Evolutionary conservation across 306 rosid genomes (phyloP).

Genomic region (Alnus glutinosa): DNA sequence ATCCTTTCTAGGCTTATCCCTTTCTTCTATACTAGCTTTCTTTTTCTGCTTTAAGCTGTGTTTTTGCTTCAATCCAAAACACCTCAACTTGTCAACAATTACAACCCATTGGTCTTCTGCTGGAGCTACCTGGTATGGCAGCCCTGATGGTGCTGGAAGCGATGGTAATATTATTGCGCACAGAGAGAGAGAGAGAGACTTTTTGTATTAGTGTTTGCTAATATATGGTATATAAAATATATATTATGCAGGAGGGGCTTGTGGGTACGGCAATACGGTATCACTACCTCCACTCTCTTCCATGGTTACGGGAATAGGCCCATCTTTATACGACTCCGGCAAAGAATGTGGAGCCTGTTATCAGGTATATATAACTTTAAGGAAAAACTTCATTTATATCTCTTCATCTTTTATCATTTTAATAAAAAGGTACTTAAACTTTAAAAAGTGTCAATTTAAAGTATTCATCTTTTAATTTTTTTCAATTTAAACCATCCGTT

Average conservation of each 20-base stretch:
- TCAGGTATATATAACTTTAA: conserved; percentile 17
- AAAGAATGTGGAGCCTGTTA: conserved; percentile 51
- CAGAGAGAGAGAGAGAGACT: not conserved
- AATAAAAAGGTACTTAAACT: too few relatives aligned
- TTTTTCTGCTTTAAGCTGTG: conserved; percentile 30
- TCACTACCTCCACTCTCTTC: conserved; percentile 46
- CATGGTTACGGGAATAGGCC: conserved; percentile 41
- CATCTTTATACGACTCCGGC: conserved; percentile 42
- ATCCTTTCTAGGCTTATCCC: not conserved
- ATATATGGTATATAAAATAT: not conserved
- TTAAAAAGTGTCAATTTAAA: too few relatives aligned
- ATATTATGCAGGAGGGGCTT: conserved; percentile 34
- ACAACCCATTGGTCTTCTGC: conserved; percentile 37
- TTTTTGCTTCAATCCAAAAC: conserved; percentile 23
- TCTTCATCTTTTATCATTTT: too few relatives aligned
- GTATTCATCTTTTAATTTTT: too few relatives aligned
- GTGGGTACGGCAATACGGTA: conserved; percentile 50
- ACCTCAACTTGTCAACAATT: conserved; percentile 26
- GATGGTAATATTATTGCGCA: conserved; percentile 19
- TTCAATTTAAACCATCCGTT: too few relatives aligned
- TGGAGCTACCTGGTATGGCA: conserved; percentile 56
- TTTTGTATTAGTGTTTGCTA: not conserved
- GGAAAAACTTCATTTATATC: too few relatives aligned
- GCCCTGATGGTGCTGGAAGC: conserved; percentile 40
- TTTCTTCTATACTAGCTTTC: conserved; percentile 9